Evolutionary conservation across 23 red algal species (phyloP).

Genomic region (Gracilaria gracilis): DNA sequence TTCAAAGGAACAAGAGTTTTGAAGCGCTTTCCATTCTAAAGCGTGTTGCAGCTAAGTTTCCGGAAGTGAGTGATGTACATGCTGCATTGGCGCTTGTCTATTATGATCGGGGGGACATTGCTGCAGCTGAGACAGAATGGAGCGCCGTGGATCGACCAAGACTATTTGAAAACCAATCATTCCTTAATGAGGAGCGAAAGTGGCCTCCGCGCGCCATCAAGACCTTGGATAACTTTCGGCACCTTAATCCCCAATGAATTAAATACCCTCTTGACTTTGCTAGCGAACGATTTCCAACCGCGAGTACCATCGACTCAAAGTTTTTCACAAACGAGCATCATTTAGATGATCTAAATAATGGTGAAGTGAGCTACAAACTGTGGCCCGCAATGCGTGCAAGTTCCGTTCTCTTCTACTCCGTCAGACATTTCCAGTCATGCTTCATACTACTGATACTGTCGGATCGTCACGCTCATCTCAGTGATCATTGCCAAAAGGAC

Average conservation of each 20-base stretch:
- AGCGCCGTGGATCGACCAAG: constrained; percentile 78
- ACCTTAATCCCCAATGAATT: constrained; percentile 39
- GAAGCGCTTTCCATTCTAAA: constrained; percentile 86
- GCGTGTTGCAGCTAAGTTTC: constrained; percentile 69
- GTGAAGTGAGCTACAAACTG: too few relatives aligned
- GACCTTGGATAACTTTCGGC: constrained; percentile 68
- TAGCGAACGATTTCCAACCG: background rate
- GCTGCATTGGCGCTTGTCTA: constrained; percentile 81
- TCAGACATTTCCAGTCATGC: too few relatives aligned
- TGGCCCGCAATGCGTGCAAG: too few relatives aligned
- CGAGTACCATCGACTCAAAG: too few relatives aligned
- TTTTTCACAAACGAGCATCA: too few relatives aligned
- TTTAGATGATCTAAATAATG: too few relatives aligned
- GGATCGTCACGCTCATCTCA: too few relatives aligned
- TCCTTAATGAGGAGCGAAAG: constrained; percentile 61
- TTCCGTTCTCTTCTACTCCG: too few relatives aligned
- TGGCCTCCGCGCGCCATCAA: constrained; percentile 88
- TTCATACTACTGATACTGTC: too few relatives aligned
- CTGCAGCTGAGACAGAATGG: constrained; percentile 89
- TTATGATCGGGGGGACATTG: constrained; percentile 70
- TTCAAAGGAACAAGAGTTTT: constrained; percentile 62
- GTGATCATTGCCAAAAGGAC: too few relatives aligned
- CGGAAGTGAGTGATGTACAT: constrained; percentile 70
- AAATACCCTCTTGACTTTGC: background rate
- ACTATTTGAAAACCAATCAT: constrained; percentile 57